A percentile compares a stretch with the other conserved stretches of the same genome.
These are phyloP conservation scores for Lepidopterella palustris DNA, from an alignment of 495 filamentous ascomycete genomes.

Conservation along the genomic window DNA sequence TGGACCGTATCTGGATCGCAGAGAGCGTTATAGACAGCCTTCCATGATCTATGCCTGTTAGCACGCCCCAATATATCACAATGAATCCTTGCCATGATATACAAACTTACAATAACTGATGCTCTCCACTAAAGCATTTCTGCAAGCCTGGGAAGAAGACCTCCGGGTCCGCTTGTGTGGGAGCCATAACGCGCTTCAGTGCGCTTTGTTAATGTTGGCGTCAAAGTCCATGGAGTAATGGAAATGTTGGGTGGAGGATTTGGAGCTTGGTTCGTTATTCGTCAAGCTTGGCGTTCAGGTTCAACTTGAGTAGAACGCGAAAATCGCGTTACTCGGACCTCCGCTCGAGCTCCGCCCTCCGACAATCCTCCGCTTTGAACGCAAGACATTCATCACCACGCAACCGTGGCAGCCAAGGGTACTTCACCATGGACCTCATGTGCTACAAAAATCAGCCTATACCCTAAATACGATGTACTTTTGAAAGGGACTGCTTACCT, in stretches of 20 bases:
- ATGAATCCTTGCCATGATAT: too few species aligned
- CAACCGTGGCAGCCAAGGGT: too few species aligned
- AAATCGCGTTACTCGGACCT: too few species aligned
- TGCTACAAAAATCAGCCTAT: too few species aligned
- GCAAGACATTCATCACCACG: too few species aligned
- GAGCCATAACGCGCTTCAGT: conserved; percentile 27
- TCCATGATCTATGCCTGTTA: conserved; percentile 61
- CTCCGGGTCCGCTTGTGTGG: conserved; percentile 1
- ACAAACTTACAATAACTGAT: conserved; percentile 24
- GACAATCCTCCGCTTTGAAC: not conserved
- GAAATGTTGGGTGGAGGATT: not conserved
- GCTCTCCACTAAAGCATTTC: conserved; percentile 24
- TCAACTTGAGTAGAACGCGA: too few species aligned
- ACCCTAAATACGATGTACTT: too few species aligned
- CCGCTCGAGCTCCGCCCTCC: not conserved
- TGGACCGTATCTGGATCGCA: conserved; percentile 46
- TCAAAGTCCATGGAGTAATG: conserved; percentile 16
- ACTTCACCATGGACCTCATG: too few species aligned
- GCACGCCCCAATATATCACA: not conserved
- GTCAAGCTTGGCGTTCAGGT: not conserved
- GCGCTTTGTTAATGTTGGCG: conserved; percentile 7
- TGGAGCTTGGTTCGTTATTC: not conserved
- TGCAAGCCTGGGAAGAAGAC: conserved; percentile 13
- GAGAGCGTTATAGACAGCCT: conserved; percentile 58
- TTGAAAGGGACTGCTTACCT: too few species aligned